A percentile compares a stretch with the other conserved stretches of the same genome.
Conservation (phyloP, 1,284 basidiomycete species). For the Apiotrichum montevideense region DNA sequence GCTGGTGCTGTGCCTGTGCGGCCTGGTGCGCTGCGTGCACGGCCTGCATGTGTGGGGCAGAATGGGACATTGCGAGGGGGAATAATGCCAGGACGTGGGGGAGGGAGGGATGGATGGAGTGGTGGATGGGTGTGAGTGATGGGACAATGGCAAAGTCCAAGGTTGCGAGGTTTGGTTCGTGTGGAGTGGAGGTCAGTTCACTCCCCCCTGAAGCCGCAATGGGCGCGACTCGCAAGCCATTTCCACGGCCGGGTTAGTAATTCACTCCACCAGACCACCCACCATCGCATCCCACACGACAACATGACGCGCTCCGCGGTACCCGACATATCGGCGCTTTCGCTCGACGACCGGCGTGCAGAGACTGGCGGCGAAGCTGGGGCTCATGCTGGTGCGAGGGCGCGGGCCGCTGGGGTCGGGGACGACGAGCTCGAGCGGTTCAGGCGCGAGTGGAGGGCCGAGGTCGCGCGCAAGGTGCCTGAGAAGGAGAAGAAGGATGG, state of each 20-base stretch:
- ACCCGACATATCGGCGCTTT: background rate
- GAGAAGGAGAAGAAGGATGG: background rate
- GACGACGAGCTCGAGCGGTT: constrained; percentile 60
- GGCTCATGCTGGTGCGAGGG: no score
- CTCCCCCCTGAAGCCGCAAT: no score
- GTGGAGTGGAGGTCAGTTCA: background rate
- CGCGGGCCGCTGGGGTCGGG: background rate
- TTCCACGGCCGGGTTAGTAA: background rate
- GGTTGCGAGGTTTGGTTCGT: background rate
- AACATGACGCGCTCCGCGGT: background rate
- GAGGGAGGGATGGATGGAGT: background rate
- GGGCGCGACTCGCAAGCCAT: no score
- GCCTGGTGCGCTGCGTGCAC: no score
- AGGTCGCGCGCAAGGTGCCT: constrained; percentile 46
- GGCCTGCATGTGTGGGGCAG: background rate
- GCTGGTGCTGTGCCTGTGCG: background rate
- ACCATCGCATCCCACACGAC: background rate
- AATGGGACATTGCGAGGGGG: background rate
- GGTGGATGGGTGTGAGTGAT: constrained; percentile 5
- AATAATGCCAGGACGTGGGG: background rate
- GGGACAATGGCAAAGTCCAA: background rate
- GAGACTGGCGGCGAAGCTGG: no score
- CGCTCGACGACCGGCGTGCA: background rate
- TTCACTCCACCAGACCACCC: background rate
- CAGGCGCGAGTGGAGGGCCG: constrained; percentile 66